These are phyloP conservation scores for Carpinus fangiana DNA, from an alignment of 306 rosid species.

Conservation along the genomic window DNA sequence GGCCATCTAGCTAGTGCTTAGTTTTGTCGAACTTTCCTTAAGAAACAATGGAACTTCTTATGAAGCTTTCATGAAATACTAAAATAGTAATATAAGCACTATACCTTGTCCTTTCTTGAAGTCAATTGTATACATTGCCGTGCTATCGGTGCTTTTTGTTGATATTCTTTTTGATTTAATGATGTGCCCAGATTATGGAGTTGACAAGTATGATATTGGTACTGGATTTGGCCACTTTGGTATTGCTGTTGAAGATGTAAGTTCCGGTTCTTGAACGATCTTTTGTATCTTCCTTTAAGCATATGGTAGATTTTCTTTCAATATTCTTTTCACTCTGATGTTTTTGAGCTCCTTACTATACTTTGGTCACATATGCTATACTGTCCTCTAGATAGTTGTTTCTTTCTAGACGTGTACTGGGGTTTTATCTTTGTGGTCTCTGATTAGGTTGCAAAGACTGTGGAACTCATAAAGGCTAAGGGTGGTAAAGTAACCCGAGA, in stretches of 20 bases:
- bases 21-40: conserved; percentile 21
- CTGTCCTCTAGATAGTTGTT: conserved; percentile 23
- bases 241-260: conserved; percentile 91
- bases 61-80: conserved; percentile 1
- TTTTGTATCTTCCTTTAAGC: conserved; percentile 14
- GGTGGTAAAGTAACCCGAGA: conserved; percentile 86
- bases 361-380: conserved; percentile 17
- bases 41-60: conserved; percentile 13
- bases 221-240: conserved; percentile 85
- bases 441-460: conserved; percentile 73
- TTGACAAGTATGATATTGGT: conserved; percentile 79
- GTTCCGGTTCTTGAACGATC: conserved; percentile 33
- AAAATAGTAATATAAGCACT: not conserved
- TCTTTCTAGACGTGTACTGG: conserved; percentile 15
- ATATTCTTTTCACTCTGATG: not conserved
- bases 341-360: conserved; percentile 5
- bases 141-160: conserved; percentile 15
- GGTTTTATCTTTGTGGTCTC: conserved; percentile 20
- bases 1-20: conserved; percentile 22
- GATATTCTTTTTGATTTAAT: conserved; percentile 29
- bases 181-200: conserved; percentile 71
- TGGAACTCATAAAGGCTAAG: conserved; percentile 83
- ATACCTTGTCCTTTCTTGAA: conserved; percentile 7
- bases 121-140: conserved; percentile 21
- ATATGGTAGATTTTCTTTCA: conserved; percentile 5